phyloP scores from a whole-genome alignment of 2,329 filamentous ascomycete species.

The Delphinella strobiligena region DNA sequence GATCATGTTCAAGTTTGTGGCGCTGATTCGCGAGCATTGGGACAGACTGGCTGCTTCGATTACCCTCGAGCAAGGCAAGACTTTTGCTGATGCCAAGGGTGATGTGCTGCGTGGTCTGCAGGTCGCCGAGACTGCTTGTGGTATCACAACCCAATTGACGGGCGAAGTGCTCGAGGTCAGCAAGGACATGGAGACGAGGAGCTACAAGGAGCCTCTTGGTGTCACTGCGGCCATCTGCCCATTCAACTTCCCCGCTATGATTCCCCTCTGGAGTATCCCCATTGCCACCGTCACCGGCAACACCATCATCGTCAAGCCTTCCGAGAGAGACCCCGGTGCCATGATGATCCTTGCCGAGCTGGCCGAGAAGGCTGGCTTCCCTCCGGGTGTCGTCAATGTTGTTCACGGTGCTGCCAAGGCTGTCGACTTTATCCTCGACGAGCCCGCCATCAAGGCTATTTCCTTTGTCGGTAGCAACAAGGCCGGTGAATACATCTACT shows the following conservation, averaged over 20 bases:
- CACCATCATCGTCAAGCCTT: slow-evolving; percentile 74
- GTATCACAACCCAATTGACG: slow-evolving; percentile 68
- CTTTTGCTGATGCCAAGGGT: slow-evolving; percentile 68
- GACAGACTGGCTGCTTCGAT: slow-evolving; percentile 75
- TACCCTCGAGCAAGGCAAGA: slow-evolving; percentile 81
- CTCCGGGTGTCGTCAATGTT: slow-evolving; percentile 69
- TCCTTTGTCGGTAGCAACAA: slow-evolving; percentile 81
- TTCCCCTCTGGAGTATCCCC: slow-evolving; percentile 81
- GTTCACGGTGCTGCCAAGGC: slow-evolving; percentile 70
- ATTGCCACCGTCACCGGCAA: slow-evolving; percentile 77
- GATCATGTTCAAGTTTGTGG: slow-evolving; percentile 73
- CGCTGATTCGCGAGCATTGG: slow-evolving; percentile 72
- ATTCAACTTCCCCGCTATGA: slow-evolving; percentile 89
- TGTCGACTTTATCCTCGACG: slow-evolving; percentile 78
- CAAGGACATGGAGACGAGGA: slow-evolving; percentile 82
- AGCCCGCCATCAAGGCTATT: slow-evolving; percentile 74
- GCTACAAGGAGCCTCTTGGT: slow-evolving; percentile 69
- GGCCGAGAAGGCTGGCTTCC: slow-evolving; percentile 68
- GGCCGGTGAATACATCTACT: slow-evolving; percentile 78
- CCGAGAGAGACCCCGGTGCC: slow-evolving; percentile 72
- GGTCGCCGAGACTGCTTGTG: slow-evolving; percentile 73
- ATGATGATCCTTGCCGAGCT: slow-evolving; percentile 78
- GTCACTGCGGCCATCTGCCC: slow-evolving; percentile 77
- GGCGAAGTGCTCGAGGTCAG: slow-evolving; percentile 75
- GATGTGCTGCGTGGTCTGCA: slow-evolving; percentile 74